Evolutionary conservation across 371 early-diverging fungal species (phyloP), one percentile per base, ranked within the genome.

Genomic region (Lichtheimia corymbifera): DNA sequence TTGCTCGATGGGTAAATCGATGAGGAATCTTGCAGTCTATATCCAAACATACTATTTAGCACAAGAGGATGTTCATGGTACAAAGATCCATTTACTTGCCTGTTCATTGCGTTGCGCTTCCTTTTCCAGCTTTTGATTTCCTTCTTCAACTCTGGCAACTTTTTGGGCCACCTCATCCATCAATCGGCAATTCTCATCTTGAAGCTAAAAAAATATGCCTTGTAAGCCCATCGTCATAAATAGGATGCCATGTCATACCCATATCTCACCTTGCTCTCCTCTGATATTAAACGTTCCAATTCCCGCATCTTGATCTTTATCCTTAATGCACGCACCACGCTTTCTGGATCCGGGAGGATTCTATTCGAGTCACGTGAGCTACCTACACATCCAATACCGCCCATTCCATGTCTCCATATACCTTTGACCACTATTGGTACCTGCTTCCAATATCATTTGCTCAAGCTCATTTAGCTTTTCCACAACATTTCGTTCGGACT

Each of bases 271-370:
- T 62, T 56, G 22, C 13, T 27, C 40, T 62, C 63, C 15, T 49
- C 57, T 51, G 53, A 22, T 25, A 43, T 30, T 20, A 62, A 27
- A 5, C 44, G 35, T 20, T 47, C 40, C 41, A 62, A 43, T 43
- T 56, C 63, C 43, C 56, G 20, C 57, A 55, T 50, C 45, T 62
- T 62, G 22, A 62, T 22, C 18, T 62, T 49, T 40, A 62, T 50
- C 9, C 63, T 50, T 22, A 62, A n/a, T 27, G 63, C 54, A 53
- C 57, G 63, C 18, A 57, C 25, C 0, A 55, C 51, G 25, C 41
- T 35, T 5, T 50, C 49, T 27, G 63, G 63, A 50, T 57, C 24
- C 18, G 63, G 63, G 17, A 56, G 51, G 6, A 35, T 25, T 18
- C 51, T 62, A 50, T 14, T 13, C 43, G 5, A 11, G 12, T 47